Evolutionary conservation across 176 grass and related monocot genomes (phyloP).

Genomic region (Saccharum officinarum): DNA sequence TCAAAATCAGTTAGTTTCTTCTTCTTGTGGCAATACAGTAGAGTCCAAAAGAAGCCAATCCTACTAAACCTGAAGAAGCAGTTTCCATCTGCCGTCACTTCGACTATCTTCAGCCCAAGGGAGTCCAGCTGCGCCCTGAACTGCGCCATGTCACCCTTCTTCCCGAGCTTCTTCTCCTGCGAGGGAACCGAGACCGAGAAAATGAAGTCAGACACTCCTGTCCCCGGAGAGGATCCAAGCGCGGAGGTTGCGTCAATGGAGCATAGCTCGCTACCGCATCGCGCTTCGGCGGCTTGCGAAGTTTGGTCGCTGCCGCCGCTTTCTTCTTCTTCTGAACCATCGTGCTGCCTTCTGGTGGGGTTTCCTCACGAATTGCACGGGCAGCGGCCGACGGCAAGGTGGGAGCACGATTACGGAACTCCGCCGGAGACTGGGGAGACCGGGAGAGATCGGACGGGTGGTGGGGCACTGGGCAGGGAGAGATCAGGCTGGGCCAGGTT

Average conservation of each 20-base stretch:
- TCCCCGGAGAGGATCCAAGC: not conserved
- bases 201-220: not conserved
- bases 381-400: not conserved
- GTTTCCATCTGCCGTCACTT: constrained; percentile 86
- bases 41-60: constrained; percentile 5
- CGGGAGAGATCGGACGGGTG: constrained; percentile 14
- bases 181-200: not conserved
- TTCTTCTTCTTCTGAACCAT: constrained; percentile 62
- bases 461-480: not conserved
- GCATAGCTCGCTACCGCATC: constrained; percentile 26
- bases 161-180: constrained; percentile 75
- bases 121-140: constrained; percentile 69
- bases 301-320: constrained; percentile 23
- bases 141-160: constrained; percentile 65
- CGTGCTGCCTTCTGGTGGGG: not conserved
- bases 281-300: constrained; percentile 46
- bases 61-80: constrained; percentile 91
- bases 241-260: not conserved
- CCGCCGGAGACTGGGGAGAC: not conserved
- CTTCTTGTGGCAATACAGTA: not conserved
- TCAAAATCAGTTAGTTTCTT: not conserved
- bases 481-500: not conserved
- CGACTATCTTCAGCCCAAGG: constrained; percentile 66
- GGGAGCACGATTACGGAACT: not conserved
- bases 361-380: not conserved